Base-by-base conservation (phyloP, 495 filamentous ascomycete genomes). In the Hypoxylon subgilvum region DNA sequence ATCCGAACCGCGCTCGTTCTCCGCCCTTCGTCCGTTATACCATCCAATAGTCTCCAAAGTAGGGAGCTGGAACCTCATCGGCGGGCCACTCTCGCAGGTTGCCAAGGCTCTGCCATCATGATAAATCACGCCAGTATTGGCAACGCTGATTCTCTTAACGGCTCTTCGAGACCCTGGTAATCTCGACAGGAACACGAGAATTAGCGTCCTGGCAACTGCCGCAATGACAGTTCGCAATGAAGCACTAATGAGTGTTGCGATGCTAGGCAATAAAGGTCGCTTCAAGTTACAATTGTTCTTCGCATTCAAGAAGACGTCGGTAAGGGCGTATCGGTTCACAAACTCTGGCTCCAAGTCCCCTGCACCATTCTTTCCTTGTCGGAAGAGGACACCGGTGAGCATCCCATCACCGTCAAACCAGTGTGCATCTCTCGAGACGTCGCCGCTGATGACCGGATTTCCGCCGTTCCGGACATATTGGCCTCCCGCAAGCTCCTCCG, bases 371-470 rank as follows among this genome's bases (percentile, higher is more conserved):
- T 74, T 57, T 4, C 57, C 58, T 2, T 71, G 71, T 28, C 61
- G 68, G 69, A 89, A 87, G 6, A 72, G 71, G 0, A 89, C 83
- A 10, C 86, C 86, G 17, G 80, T 78, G 2, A 88, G 79, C 85
- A 89, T 88, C 1, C 85, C 86, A 69, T 88, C 86, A 39, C 86
- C 86, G 56, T 88, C 86, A 54, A 89, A 88, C 84, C 84, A 87
- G 56, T 89, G 85, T 17, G 80, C 76, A 53, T 83, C 77, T 43
- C 83, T 76, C 25, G 71, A 71, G 17, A 79, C 59, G 48, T 82
- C 76, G n/a, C 81, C 69, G 45, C 86, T 82, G n/a, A 68, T 72
- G n/a, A 87, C 69, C 6, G 86, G 84, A 63, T 88, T 88, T 32
- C 79, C 80, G 45, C 86, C 85, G 69, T 88, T 88, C n/a, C 86